Conservation (phyloP, 75 land plant genomes). For the Azolla pinnata region DNA sequence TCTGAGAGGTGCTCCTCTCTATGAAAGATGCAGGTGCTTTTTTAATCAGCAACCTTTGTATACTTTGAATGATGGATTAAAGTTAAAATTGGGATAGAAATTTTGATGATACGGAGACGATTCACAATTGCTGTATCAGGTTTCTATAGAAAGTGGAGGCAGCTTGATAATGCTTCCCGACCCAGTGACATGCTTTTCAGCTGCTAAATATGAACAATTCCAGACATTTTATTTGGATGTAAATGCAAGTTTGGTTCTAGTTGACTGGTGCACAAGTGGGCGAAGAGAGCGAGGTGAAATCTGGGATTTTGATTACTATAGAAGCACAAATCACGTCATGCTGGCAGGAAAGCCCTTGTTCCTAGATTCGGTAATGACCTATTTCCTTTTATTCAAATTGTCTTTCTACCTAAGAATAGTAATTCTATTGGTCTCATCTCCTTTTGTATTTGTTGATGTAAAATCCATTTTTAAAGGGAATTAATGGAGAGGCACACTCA, state of each 20-base stretch:
- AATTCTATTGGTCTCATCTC: too few relatives aligned
- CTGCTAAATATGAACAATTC: constrained; percentile 63
- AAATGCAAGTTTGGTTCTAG: constrained; percentile 65
- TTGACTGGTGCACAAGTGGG: constrained; percentile 96
- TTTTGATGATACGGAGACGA: too few relatives aligned
- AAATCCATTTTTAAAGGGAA: too few relatives aligned
- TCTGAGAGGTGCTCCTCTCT: too few relatives aligned
- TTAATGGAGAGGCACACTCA: too few relatives aligned
- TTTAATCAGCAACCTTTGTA: too few relatives aligned
- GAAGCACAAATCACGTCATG: constrained; percentile 66
- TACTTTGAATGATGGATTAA: too few relatives aligned
- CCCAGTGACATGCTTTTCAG: constrained; percentile 81
- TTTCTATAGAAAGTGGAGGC: constrained; percentile 42
- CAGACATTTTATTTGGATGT: constrained; percentile 51
- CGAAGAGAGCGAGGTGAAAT: constrained; percentile 77
- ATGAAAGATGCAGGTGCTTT: too few relatives aligned
- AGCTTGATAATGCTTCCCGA: constrained; percentile 75
- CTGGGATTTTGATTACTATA: constrained; percentile 72
- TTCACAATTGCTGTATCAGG: too few relatives aligned
- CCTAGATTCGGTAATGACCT: constrained; percentile 55
- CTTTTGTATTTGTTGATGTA: too few relatives aligned
- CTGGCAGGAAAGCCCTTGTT: constrained; percentile 63
- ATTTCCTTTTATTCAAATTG: neutral
- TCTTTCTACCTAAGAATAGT: constrained; percentile 2
- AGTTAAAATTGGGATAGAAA: too few relatives aligned